Evolutionary conservation across 805 yeast genomes (phyloP), one percentile per base, ranked within the genome.

Genomic region (Ogataea nonfermentans): DNA sequence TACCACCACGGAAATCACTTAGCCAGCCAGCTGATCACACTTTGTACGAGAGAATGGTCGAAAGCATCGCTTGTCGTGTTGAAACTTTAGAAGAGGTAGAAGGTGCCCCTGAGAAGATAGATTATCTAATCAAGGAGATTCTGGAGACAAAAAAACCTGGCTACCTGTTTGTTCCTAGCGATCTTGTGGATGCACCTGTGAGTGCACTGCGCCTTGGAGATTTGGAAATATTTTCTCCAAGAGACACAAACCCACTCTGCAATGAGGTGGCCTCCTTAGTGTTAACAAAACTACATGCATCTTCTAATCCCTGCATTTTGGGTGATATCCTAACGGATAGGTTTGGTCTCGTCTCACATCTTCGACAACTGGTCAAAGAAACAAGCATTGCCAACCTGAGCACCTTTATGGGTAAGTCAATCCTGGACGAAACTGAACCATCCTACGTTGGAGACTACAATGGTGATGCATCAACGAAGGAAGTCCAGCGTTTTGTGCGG

Each of bases 131-230:
- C 40, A 55, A 53, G 30, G 66, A 71, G 12, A 77, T 86, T 19
- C 64, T 77, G 48, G 66, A 59, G 26, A 68, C 74, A 32, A 78
- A 81, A 26, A 78, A 81, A 57, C 97, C 97, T 0, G 96, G 95
- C 11, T 89, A 84, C 54, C 58, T 89, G 34, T 86, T 78, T 57
- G 59, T 90, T 32, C 96, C 97, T 2, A 66, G 74, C 29, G 90
- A 89, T 57, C 59, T 85, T 48, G 75, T 78, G 8, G 77, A 79
- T 38, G 44, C 51, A 10, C 24, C 54, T 4, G 68, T 79, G 40
- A 65, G 64, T 41, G 57, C 60, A 9, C 45, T 64, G 38, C 53
- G 29, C 37, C 66, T 47, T 49, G 44, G 9, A 7, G 37, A 33
- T 8, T 29, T 36, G n/a, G 22, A 19, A 12, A 30, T 20, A 15